Evolutionary conservation across 371 early-diverging fungal genomes (phyloP).

Genomic region (Dichotomocladium elegans): DNA sequence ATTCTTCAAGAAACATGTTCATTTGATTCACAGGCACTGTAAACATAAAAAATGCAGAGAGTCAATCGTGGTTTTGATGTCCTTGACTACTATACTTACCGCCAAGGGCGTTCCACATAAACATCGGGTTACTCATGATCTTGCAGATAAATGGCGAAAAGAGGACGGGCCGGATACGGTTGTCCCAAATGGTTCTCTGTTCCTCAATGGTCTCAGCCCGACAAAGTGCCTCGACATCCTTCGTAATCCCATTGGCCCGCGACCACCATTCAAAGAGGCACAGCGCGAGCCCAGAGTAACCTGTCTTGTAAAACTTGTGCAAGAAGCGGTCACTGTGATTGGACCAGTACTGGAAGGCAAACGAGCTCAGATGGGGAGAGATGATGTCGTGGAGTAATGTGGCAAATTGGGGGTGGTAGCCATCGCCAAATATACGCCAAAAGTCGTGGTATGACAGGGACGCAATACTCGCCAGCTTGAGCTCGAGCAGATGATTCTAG

Average conservation of each 20-base stretch:
- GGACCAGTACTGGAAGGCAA: constrained; percentile 80
- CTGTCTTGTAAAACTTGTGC: constrained; percentile 77
- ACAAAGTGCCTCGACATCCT: constrained; percentile 58
- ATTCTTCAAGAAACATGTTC: constrained; percentile 81
- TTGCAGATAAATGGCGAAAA: constrained; percentile 61
- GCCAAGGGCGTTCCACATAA: constrained; percentile 86
- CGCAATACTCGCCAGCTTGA: constrained; percentile 72
- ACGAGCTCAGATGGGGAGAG: constrained; percentile 70
- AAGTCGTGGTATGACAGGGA: constrained; percentile 62
- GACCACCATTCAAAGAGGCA: constrained; percentile 64
- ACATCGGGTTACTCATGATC: constrained; percentile 72
- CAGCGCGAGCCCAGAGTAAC: constrained; percentile 80
- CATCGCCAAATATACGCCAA: constrained; percentile 84
- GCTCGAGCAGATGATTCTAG: constrained; percentile 79
- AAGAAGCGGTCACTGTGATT: constrained; percentile 54
- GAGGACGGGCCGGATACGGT: constrained; percentile 60
- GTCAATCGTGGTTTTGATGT: no score
- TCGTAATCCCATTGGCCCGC: constrained; percentile 54
- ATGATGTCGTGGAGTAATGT: constrained; percentile 61
- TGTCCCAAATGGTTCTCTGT: constrained; percentile 64
- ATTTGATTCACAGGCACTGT: constrained; percentile 83
- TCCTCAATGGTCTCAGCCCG: constrained; percentile 52
- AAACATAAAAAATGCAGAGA: background rate
- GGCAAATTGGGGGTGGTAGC: constrained; percentile 58
- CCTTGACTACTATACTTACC: constrained; percentile 31